A percentile compares a stretch with the other conserved stretches of the same genome.
phyloP scores from a whole-genome alignment of 306 rosid genomes.

The Quillaja saponaria region DNA sequence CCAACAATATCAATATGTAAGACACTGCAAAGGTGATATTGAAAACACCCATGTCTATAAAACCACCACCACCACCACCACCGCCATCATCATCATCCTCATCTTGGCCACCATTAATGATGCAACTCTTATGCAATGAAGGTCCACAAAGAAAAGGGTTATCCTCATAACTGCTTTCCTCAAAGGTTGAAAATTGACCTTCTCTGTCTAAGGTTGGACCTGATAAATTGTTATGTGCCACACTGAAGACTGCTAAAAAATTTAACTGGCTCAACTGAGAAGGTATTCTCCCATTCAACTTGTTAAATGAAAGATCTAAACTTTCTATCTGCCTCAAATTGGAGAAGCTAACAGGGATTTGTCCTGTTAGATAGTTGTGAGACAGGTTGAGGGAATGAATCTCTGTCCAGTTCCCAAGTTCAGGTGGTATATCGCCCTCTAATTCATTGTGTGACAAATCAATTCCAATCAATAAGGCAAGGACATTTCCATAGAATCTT shows the following conservation, averaged over 20 bases:
- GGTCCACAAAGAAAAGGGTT: constrained; percentile 4
- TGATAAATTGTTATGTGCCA: background rate
- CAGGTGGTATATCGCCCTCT: background rate
- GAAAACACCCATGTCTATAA: background rate
- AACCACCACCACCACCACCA: background rate
- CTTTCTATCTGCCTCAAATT: background rate
- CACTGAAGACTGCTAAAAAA: background rate
- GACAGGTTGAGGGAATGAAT: background rate
- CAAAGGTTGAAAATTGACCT: background rate
- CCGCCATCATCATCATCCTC: background rate
- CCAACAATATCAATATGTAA: background rate
- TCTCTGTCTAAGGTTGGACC: constrained; percentile 5
- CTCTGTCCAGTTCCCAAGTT: background rate
- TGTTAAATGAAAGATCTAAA: no score
- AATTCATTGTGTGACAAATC: background rate
- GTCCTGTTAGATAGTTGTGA: background rate
- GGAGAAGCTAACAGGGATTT: background rate
- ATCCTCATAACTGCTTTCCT: background rate
- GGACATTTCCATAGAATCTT: background rate
- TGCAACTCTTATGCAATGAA: background rate
- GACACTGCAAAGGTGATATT: background rate
- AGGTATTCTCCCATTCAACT: no score
- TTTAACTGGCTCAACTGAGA: background rate
- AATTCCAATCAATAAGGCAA: background rate
- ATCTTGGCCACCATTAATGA: background rate